These are phyloP conservation scores for Colletotrichum noveboracense DNA, from an alignment of 2,329 filamentous ascomycete genomes.

Conservation along the genomic window DNA sequence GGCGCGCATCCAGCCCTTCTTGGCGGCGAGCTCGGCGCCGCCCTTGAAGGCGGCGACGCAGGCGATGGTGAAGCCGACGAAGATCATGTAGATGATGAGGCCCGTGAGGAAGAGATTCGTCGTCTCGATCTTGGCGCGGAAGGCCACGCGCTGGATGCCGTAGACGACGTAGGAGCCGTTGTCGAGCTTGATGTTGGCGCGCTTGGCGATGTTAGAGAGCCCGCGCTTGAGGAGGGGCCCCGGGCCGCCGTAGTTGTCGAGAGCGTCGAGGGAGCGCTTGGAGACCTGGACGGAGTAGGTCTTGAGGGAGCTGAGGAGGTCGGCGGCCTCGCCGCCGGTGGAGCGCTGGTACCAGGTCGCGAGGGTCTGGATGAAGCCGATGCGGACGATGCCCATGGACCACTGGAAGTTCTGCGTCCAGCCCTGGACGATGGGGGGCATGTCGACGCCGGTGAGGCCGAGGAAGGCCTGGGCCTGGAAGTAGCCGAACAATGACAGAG, in stretches of 20 bases:
- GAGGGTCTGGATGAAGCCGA: constrained; percentile 84
- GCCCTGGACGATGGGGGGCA: constrained; percentile 86
- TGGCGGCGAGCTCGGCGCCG: constrained; percentile 76
- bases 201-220: constrained; percentile 51
- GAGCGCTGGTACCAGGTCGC: constrained; percentile 96
- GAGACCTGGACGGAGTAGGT: constrained; percentile 82
- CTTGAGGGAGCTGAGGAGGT: constrained; percentile 74
- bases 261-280: constrained; percentile 57
- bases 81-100: constrained; percentile 85
- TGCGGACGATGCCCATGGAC: constrained; percentile 93
- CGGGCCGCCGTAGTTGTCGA: constrained; percentile 36
- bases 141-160: constrained; percentile 90
- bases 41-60: constrained; percentile 82
- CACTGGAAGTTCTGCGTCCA: constrained; percentile 99
- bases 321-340: constrained; percentile 85
- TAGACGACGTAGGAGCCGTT: constrained; percentile 68
- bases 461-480: constrained; percentile 95
- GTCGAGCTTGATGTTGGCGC: constrained; percentile 56
- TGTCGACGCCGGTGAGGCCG: constrained; percentile 79
- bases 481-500: constrained; percentile 88
- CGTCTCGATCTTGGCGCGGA: constrained; percentile 81
- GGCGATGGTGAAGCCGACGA: constrained; percentile 76
- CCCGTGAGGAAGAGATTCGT: constrained; percentile 96
- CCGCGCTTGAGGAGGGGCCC: constrained; percentile 47
- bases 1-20: constrained; percentile 76